Evolutionary conservation across 176 grass and related monocot genomes (phyloP), one percentile per base, ranked within the genome.

Genomic region (Pontederia crassipes): DNA sequence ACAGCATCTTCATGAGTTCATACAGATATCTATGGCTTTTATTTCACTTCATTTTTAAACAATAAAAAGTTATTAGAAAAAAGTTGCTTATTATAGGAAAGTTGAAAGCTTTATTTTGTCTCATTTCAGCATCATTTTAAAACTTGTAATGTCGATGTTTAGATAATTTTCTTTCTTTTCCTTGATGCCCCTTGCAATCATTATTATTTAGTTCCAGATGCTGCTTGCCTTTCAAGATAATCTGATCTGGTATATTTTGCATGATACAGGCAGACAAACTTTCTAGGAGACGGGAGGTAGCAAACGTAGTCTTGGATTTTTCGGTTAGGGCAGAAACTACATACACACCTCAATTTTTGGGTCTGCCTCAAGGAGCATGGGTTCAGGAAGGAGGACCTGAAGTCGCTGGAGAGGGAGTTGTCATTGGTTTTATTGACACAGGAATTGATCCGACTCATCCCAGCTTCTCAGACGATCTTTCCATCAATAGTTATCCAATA

Each of bases 261-360:
- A 55, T 70, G 54, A 47, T 59, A 74, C 72, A 98, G 93, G 93
- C 76, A 78, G 93, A 92, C 1, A 98, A 79, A 57, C 81, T 98
- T 72, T 77, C 80, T 10, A 83, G 67, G 52, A 92, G 74, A 63
- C 87, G 65, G 17, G 93, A 98, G 88, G 81, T 98, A 59, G 75
- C 71, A 71, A 98, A 98, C 60, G 80, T 98, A 56, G 79, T 85
- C 48, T 72, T 80, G 56, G 93, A 98, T 59, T 92, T 88, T 73
- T 86, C 93, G 62, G 84, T 98, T 73, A 87, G 87, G 69, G 85
- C 84, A 1, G 81, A 84, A 78, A 98, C 93, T 48, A 98, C 93
- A 40, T 82, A 98, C 59, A 98, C 93, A 27, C 93, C 93, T 52
- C 76, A 98, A 82, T 98, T 98, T 65, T 84, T 98, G 54, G 87